A percentile compares a stretch with the other conserved stretches of the same genome.
phyloP scores from a whole-genome alignment of 1,139 yeast genomes.

The Lodderomyces orthopsilosis region DNA sequence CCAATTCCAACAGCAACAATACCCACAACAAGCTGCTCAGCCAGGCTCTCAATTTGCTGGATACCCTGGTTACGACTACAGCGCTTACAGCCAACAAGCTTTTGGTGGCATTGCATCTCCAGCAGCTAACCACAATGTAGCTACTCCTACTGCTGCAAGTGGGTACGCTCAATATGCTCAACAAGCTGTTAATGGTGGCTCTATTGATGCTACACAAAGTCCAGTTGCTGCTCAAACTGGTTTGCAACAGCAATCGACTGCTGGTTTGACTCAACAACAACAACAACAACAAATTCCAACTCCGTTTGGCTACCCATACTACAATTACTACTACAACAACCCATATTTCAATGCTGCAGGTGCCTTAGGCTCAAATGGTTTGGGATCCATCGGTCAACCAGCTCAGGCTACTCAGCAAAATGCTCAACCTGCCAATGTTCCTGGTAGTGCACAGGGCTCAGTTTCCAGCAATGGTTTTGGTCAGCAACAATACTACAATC shows the following conservation, averaged over 20 bases:
- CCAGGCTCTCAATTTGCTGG: constrained; percentile 45
- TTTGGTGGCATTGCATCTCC: constrained; percentile 30
- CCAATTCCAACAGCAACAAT: constrained; percentile 40
- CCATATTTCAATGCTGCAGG: constrained; percentile 36
- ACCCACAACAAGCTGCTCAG: constrained; percentile 42
- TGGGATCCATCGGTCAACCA: constrained; percentile 12
- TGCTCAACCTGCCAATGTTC: constrained; percentile 8
- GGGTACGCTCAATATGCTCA: constrained; percentile 26
- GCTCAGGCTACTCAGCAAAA: constrained; percentile 8
- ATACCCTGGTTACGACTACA: constrained; percentile 46
- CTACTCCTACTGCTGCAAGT: constrained; percentile 19
- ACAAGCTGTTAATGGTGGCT: constrained; percentile 23
- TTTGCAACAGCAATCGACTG: constrained; percentile 17
- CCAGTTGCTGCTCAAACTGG: constrained; percentile 29
- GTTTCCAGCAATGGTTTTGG: constrained; percentile 16
- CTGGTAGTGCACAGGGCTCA: constrained; percentile 11
- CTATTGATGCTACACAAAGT: constrained; percentile 21
- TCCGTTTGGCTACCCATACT: constrained; percentile 47
- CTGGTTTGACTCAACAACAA: constrained; percentile 10
- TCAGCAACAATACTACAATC: constrained; percentile 30
- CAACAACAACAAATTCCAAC: constrained; percentile 20
- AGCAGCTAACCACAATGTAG: constrained; percentile 35
- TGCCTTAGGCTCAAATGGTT: constrained; percentile 22
- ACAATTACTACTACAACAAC: constrained; percentile 43
- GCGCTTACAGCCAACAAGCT: constrained; percentile 37